phyloP scores from a whole-genome alignment of 2,329 filamentous ascomycete genomes.

The Bisporella sp. region DNA sequence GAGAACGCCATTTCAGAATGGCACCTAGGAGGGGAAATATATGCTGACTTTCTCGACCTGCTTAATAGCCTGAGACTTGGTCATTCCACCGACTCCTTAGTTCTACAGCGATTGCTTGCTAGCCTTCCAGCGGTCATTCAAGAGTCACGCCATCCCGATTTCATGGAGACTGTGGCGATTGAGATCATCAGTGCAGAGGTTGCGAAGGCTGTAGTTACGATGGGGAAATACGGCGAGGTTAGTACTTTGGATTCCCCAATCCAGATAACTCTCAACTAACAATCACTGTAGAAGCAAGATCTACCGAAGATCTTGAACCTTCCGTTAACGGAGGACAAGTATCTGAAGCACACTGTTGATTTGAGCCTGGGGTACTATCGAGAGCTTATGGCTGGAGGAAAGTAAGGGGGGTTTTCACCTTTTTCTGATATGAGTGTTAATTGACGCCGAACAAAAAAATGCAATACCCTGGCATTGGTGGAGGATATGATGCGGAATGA shows the following conservation, averaged over 20 bases:
- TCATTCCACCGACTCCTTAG: slow-evolving; percentile 34
- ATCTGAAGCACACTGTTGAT: slow-evolving; percentile 63
- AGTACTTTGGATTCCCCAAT: slow-evolving; percentile 20
- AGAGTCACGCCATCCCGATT: slow-evolving; percentile 26
- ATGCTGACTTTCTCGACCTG: slow-evolving; percentile 53
- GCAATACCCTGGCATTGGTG: slow-evolving; percentile 11
- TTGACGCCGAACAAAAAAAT: slow-evolving; percentile 1
- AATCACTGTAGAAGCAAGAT: slow-evolving; percentile 30
- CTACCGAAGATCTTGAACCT: slow-evolving; percentile 47
- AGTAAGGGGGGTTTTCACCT: slow-evolving; percentile 5
- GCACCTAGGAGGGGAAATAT: slow-evolving; percentile 74
- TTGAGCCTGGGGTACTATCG: slow-evolving; percentile 62
- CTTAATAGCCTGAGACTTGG: slow-evolving; percentile 35
- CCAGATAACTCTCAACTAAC: neutral
- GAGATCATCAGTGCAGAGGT: slow-evolving; percentile 75
- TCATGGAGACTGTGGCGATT: slow-evolving; percentile 64
- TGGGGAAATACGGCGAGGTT: slow-evolving; percentile 50
- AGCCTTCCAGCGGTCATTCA: slow-evolving; percentile 45
- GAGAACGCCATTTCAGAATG: slow-evolving; percentile 62
- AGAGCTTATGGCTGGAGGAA: slow-evolving; percentile 20
- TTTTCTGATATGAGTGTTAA: slow-evolving; percentile 1
- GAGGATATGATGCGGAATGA: slow-evolving; percentile 1
- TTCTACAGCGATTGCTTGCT: slow-evolving; percentile 50
- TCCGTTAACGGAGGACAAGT: slow-evolving; percentile 66
- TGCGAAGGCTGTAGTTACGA: slow-evolving; percentile 55